Evolutionary conservation across 2,329 filamentous ascomycete genomes (phyloP), one percentile per base, ranked within the genome.

Genomic region (Colletotrichum paranaense): DNA sequence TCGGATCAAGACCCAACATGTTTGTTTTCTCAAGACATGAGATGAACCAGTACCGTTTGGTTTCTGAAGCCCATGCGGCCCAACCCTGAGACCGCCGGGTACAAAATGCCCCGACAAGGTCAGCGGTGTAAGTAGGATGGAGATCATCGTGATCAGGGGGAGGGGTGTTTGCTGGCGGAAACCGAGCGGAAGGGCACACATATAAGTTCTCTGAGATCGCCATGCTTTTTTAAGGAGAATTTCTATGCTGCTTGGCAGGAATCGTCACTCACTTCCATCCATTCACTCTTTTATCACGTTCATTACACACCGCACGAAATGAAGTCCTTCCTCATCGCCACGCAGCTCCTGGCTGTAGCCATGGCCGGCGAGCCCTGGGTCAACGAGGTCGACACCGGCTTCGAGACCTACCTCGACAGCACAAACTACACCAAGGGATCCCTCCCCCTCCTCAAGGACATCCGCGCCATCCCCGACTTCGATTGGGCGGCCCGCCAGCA

Each of bases 381-480:
- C 42, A 81, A 83, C 65, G 81, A 81, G 75, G 80, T 81, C 19
- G 82, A 83, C 57, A 83, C 82, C 1, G 82, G 81, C 1, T 74
- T 83, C 2, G 73, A 78, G 55, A 78, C 73, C 2, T 81, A 78
- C 67, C 77, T 79, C 60, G 59, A 62, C 11, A 59, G 67, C 63
- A 78, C 76, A 35, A 80, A 82, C 77, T 82, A 78, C 63, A 81
- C 80, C 4, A 76, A 80, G 59, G 81, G 81, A 26, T 75, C 75
- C 5, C 79, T 84, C 9, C 83, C 85, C 19, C 77, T 78, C 26
- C 81, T 88, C 11, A 79, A 82, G 62, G 80, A 81, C 26, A 84
- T 88, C 22, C 80, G 84, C 0, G 84, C 82, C 14, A 79, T 88
- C 14, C 85, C 85, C 8, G 86, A 88, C 78, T 88, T 88, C 68